Conservation (phyloP, 495 filamentous ascomycete genomes). For the Staphylotrichum longicolle region DNA sequence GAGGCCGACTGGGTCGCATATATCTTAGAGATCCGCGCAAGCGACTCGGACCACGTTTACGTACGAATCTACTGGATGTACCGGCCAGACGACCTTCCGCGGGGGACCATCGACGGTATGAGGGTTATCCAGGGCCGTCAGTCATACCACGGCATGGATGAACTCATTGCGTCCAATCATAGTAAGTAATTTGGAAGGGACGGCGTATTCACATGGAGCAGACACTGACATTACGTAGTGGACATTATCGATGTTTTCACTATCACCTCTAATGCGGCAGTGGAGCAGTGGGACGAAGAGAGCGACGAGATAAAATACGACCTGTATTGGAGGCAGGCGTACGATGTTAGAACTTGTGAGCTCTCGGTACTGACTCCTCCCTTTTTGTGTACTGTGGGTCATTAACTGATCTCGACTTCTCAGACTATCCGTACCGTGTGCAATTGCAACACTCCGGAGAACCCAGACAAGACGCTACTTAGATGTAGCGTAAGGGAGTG, state of each 20-base stretch:
- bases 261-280: slow-evolving; percentile 47
- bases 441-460: slow-evolving; percentile 58
- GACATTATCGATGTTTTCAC: slow-evolving; percentile 54
- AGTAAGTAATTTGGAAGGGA: slow-evolving; percentile 50
- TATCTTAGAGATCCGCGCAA: slow-evolving; percentile 69
- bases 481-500: slow-evolving; percentile 56
- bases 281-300: slow-evolving; percentile 58
- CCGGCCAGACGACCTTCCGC: slow-evolving; percentile 67
- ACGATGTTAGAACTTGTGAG: slow-evolving; percentile 54
- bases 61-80: slow-evolving; percentile 75
- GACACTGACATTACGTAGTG: slow-evolving; percentile 42
- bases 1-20: slow-evolving; percentile 68
- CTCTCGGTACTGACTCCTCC: slow-evolving; percentile 53
- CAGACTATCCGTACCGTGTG: slow-evolving; percentile 60
- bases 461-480: slow-evolving; percentile 60
- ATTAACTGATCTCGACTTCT: slow-evolving; percentile 19
- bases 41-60: slow-evolving; percentile 66
- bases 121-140: slow-evolving; percentile 51
- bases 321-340: slow-evolving; percentile 66
- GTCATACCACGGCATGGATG: slow-evolving; percentile 64
- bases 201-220: background rate
- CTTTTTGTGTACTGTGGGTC: background rate
- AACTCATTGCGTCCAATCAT: slow-evolving; percentile 70
- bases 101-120: slow-evolving; percentile 44
- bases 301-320: slow-evolving; percentile 54